Conservation (phyloP, 2,329 filamentous ascomycete genomes). For the Scopulariopsis brevicaulis region DNA sequence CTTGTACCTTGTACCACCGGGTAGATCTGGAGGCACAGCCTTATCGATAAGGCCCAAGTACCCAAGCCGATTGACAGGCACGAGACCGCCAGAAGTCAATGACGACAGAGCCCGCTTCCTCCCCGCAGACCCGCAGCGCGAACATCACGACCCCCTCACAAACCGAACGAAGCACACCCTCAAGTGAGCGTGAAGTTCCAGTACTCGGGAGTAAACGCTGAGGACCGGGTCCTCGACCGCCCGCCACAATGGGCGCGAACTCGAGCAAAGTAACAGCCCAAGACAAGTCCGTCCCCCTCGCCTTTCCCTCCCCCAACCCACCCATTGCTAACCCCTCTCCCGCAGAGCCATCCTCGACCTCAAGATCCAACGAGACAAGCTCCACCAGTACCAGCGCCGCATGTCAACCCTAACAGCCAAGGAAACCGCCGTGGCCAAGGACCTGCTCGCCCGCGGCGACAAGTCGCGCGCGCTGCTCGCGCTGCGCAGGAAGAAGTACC, state of each 20-base stretch:
- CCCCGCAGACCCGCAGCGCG: background rate
- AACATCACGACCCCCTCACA: background rate
- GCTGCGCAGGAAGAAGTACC: slow-evolving; percentile 90
- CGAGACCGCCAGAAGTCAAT: background rate
- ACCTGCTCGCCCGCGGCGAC: slow-evolving; percentile 72
- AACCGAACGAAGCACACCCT: background rate
- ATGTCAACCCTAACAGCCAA: slow-evolving; percentile 77
- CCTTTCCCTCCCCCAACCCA: slow-evolving; percentile 6
- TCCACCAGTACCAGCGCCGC: slow-evolving; percentile 89
- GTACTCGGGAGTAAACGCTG: background rate
- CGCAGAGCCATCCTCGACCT: slow-evolving; percentile 88
- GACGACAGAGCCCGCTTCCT: background rate
- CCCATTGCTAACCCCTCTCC: slow-evolving; percentile 2
- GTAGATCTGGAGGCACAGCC: background rate
- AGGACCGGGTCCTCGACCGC: background rate
- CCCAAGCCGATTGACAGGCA: background rate
- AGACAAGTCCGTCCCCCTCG: slow-evolving; percentile 57
- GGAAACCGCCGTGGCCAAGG: slow-evolving; percentile 75
- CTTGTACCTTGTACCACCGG: background rate
- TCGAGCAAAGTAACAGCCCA: slow-evolving; percentile 54
- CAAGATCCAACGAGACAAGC: slow-evolving; percentile 93
- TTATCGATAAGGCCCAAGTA: background rate
- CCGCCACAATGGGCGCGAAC: slow-evolving; percentile 37
- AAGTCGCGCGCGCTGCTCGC: slow-evolving; percentile 76
- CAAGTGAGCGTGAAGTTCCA: background rate